These are phyloP conservation scores for Colletotrichum sp. DNA, from an alignment of 2,329 filamentous ascomycete genomes.

Conservation along the genomic window DNA sequence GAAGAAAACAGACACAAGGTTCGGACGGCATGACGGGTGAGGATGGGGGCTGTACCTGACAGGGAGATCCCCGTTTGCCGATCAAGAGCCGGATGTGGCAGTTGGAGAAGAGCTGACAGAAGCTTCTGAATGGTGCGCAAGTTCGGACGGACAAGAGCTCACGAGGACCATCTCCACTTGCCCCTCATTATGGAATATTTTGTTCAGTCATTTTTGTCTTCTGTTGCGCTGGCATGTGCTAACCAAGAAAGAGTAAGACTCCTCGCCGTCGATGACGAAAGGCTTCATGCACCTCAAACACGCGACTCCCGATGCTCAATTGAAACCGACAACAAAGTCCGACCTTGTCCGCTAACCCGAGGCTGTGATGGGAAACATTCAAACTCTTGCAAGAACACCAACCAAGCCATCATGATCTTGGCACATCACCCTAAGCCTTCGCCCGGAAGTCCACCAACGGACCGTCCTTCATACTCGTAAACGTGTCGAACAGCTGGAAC, in stretches of 20 bases:
- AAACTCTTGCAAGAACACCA: neutral
- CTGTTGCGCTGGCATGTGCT: neutral
- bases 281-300: neutral
- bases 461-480: constrained; percentile 75
- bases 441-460: constrained; percentile 67
- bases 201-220: neutral
- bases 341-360: neutral
- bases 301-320: too few species aligned
- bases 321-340: neutral
- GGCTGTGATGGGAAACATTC: neutral
- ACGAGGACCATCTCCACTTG: neutral
- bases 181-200: neutral
- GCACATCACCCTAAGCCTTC: constrained; percentile 20
- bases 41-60: neutral
- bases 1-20: neutral
- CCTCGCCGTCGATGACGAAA: constrained; percentile 2
- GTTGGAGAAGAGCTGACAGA: neutral
- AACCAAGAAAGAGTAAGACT: neutral
- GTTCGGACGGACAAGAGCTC: constrained; percentile 5
- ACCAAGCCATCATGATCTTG: neutral
- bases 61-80: neutral
- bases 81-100: neutral
- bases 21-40: neutral
- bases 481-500: constrained; percentile 74
- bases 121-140: constrained; percentile 16